Evolutionary conservation across 192 early-diverging fungal genomes (phyloP).

Genomic region (Allomyces arbusculus): DNA sequence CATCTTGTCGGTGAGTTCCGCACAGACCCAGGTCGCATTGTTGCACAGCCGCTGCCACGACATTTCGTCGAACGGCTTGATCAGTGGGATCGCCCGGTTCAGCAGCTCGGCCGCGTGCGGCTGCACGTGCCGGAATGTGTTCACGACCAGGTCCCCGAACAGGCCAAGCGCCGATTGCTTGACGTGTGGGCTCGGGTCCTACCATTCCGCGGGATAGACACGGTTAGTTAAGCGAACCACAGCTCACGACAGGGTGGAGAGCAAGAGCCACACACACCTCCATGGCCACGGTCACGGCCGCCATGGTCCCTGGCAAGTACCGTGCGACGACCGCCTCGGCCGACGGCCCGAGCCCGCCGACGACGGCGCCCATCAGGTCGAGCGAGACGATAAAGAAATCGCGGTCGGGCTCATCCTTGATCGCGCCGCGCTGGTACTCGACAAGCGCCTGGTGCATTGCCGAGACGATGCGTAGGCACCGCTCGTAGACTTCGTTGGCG

Average conservation of each 20-base stretch:
- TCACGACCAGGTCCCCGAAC: slow-evolving; percentile 89
- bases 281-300: slow-evolving; percentile 5
- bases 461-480: slow-evolving; percentile 76
- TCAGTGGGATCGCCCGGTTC: slow-evolving; percentile 48
- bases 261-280: neutral
- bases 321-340: slow-evolving; percentile 55
- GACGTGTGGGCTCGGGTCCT: slow-evolving; percentile 54
- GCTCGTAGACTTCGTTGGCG: slow-evolving; percentile 62
- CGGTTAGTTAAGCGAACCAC: neutral
- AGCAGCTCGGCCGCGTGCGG: slow-evolving; percentile 64
- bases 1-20: slow-evolving; percentile 81
- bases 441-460: slow-evolving; percentile 30
- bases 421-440: slow-evolving; percentile 23
- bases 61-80: slow-evolving; percentile 51
- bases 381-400: slow-evolving; percentile 93
- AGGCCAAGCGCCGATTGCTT: slow-evolving; percentile 90
- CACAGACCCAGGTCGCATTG: slow-evolving; percentile 94
- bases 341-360: slow-evolving; percentile 65
- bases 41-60: slow-evolving; percentile 50
- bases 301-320: slow-evolving; percentile 4
- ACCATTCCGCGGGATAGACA: neutral
- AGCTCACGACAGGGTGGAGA: no score
- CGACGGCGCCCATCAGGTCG: slow-evolving; percentile 83
- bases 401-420: slow-evolving; percentile 50
- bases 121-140: slow-evolving; percentile 59